Conservation (phyloP, 208 protist species). For the Trypanosoma caninum region DNA sequence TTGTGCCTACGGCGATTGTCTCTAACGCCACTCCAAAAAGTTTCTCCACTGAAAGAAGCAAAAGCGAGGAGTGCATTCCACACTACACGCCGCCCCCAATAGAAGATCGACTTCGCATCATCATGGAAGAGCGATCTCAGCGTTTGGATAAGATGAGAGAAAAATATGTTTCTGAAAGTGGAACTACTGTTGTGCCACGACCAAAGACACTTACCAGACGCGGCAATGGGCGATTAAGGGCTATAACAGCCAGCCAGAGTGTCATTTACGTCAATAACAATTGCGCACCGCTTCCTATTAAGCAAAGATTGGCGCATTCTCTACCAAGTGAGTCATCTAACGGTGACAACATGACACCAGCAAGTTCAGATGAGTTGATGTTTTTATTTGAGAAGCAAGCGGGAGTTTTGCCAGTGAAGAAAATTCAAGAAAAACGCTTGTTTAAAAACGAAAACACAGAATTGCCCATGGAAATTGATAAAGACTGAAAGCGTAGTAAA, state of each 20-base stretch:
- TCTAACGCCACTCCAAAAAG: background rate
- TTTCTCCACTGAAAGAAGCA: background rate
- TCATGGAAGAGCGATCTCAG: conserved; percentile 48
- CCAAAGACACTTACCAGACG: conserved; percentile 56
- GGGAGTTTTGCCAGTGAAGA: background rate
- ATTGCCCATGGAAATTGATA: conserved; percentile 7
- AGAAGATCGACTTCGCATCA: conserved; percentile 23
- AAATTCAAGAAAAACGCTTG: background rate
- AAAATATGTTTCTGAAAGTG: conserved; percentile 30
- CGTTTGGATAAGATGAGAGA: conserved; percentile 40
- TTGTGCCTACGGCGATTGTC: background rate
- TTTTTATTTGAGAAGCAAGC: background rate
- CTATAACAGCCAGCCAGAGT: conserved; percentile 14
- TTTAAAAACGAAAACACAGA: background rate
- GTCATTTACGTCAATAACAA: background rate
- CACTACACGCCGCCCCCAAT: conserved; percentile 7
- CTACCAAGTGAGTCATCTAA: background rate
- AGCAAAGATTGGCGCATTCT: background rate
- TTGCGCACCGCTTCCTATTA: conserved; percentile 3
- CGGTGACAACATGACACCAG: background rate
- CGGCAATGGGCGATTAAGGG: conserved; percentile 38
- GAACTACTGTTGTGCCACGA: conserved; percentile 51
- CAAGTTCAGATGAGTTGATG: background rate
- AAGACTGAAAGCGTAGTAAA: too few species aligned
- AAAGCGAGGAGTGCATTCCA: background rate